Conservation (phyloP, 1,284 basidiomycete genomes). For the Ganoderma resinaceum region DNA sequence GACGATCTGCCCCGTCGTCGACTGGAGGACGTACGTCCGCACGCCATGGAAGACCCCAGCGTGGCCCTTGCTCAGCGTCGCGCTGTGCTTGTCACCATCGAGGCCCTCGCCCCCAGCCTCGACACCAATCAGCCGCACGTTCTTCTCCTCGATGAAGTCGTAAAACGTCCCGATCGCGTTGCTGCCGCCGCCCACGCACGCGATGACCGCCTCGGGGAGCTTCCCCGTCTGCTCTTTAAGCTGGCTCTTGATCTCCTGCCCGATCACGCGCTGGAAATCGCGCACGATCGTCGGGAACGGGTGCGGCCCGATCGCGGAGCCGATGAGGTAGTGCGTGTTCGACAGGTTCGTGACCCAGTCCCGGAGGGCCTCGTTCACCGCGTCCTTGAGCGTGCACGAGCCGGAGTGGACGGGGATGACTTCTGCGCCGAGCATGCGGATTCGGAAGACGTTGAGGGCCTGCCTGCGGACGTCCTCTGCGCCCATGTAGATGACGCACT, state of each 20-base stretch:
- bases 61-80: slow-evolving; percentile 89
- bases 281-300: slow-evolving; percentile 99
- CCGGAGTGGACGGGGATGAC: slow-evolving; percentile 96
- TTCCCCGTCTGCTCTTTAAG: slow-evolving; percentile 78
- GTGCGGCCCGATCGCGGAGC: slow-evolving; percentile 97
- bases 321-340: slow-evolving; percentile 95
- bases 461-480: slow-evolving; percentile 97
- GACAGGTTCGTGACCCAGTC: slow-evolving; percentile 98
- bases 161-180: slow-evolving; percentile 98
- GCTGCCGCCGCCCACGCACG: slow-evolving; percentile 97
- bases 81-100: slow-evolving; percentile 88
- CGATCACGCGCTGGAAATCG: slow-evolving; percentile 97
- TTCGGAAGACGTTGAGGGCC: slow-evolving; percentile 97
- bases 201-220: slow-evolving; percentile 94
- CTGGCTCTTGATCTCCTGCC: slow-evolving; percentile 94
- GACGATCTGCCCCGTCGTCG: slow-evolving; percentile 88
- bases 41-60: slow-evolving; percentile 98
- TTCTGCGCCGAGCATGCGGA: slow-evolving; percentile 95
- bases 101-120: slow-evolving; percentile 95
- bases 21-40: slow-evolving; percentile 94
- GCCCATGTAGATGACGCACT: slow-evolving; percentile 99
- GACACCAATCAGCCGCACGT: slow-evolving; percentile 88
- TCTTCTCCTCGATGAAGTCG: slow-evolving; percentile 90
- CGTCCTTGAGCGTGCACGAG: slow-evolving; percentile 96
- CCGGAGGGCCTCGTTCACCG: slow-evolving; percentile 95